Conservation (phyloP, 2,329 filamentous ascomycete species). For the Amauroascus niger region DNA sequence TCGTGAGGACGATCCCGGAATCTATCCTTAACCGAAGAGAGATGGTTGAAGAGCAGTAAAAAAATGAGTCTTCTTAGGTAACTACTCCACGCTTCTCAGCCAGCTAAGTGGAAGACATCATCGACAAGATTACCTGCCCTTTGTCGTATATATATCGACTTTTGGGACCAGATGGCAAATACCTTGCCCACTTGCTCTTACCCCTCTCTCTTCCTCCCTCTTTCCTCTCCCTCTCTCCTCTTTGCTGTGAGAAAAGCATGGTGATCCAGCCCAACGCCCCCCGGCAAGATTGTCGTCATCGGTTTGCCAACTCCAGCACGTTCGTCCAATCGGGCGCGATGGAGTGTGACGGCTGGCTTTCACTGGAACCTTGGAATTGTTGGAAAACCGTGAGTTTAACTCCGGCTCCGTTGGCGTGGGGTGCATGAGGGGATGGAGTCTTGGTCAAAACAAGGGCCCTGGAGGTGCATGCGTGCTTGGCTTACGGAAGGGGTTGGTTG, state of each 20-base stretch:
- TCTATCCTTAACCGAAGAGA: too few species aligned
- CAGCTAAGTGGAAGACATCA: neutral
- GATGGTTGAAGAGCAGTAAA: too few species aligned
- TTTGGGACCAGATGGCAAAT: neutral
- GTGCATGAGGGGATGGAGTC: neutral
- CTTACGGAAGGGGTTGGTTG: conserved; percentile 5
- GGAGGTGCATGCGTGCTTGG: too few species aligned
- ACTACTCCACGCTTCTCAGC: neutral
- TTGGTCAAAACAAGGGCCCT: too few species aligned
- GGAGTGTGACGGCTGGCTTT: conserved; percentile 4
- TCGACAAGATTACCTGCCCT: neutral
- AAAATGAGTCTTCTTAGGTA: too few species aligned
- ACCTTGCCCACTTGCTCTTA: too few species aligned
- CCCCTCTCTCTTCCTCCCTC: too few species aligned
- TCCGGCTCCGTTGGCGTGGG: neutral
- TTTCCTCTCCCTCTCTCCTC: neutral
- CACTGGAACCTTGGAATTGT: conserved; percentile 7
- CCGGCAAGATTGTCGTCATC: conserved; percentile 7
- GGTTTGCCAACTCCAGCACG: conserved; percentile 1
- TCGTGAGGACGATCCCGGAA: neutral
- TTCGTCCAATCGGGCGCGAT: conserved; percentile 8
- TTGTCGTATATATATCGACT: neutral
- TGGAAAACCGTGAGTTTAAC: conserved; percentile 3
- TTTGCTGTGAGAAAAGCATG: neutral
- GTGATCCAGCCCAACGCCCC: neutral